Evolutionary conservation across 1,284 basidiomycete species (phyloP).

Genomic region (Papiliotrema flavescens): DNA sequence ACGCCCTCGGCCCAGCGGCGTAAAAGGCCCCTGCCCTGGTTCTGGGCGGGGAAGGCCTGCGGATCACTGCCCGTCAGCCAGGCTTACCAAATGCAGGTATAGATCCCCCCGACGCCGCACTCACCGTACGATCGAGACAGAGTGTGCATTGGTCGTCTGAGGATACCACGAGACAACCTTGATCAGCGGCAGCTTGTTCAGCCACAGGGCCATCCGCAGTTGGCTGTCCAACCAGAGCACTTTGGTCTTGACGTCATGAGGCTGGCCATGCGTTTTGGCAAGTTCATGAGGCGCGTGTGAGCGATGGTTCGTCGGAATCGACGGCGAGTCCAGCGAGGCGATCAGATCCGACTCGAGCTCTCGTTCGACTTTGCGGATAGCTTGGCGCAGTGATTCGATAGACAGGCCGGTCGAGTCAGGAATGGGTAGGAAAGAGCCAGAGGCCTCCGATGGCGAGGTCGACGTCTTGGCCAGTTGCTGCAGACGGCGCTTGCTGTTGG

Average conservation of each 20-base stretch:
- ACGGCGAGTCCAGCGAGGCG: slow-evolving; percentile 9
- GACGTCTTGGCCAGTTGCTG: slow-evolving; percentile 28
- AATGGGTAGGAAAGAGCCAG: no score
- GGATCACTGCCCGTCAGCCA: slow-evolving; percentile 25
- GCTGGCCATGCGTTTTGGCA: neutral
- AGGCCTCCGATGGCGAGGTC: neutral
- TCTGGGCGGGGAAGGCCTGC: slow-evolving; percentile 31
- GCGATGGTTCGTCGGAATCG: neutral
- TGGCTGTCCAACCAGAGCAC: slow-evolving; percentile 32
- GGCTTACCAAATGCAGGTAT: neutral
- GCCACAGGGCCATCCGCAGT: slow-evolving; percentile 35
- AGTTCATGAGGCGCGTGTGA: neutral
- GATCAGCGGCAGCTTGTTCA: slow-evolving; percentile 30
- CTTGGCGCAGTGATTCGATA: slow-evolving; percentile 27
- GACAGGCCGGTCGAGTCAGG: no score
- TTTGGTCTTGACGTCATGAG: slow-evolving; percentile 18
- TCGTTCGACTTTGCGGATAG: slow-evolving; percentile 35
- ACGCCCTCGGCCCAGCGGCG: slow-evolving; percentile 29
- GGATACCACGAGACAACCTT: slow-evolving; percentile 44
- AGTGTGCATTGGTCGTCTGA: slow-evolving; percentile 39
- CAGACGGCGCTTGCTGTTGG: slow-evolving; percentile 22
- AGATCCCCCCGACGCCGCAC: slow-evolving; percentile 2
- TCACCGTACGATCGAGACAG: slow-evolving; percentile 40
- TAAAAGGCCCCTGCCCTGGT: slow-evolving; percentile 37
- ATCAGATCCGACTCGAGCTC: slow-evolving; percentile 36